Base-by-base conservation (phyloP, 768 basidiomycete genomes). In the Wakefieldia striispora region DNA sequence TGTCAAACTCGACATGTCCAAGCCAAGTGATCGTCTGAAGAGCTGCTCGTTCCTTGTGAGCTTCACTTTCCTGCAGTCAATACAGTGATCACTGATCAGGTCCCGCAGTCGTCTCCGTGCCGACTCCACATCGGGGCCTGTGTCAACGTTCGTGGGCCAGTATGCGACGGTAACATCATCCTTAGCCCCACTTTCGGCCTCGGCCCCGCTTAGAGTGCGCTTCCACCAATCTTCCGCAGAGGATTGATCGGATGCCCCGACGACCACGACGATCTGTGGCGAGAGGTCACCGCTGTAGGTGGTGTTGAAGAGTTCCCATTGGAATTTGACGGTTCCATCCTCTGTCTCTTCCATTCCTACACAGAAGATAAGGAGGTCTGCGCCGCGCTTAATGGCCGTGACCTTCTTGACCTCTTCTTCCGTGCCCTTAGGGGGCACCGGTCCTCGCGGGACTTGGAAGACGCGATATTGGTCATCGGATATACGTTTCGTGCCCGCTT, bases 341-440 rank as follows among this genome's bases (percentile, higher is more conserved):
- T 27, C 40, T 2, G 31, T 16, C 21, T 41, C 52, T 26, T 54
- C 50, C 47, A 47, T 50, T 13, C 43, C 34, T 19, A 49, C 53
- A 8, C 63, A 65, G 40, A 65, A 65, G 44, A 65, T 40, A 23
- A 66, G 62, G 21, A 65, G 64, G 13, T 59, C 59, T 12, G 57
- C 64, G 19, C 43, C 62, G 2, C 63, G 62, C 47, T 51, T 61
- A 37, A 64, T 44, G 27, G 50, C 21, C 11, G 45, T 17, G n/a
- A 2, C 40, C 31, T 40, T 52, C 38, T 40, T 56, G 29, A 34
- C 27, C 19, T 47, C 53, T 38, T 54, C 56, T 17, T 53, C 46
- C 14, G 21, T 7, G 6, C 17, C 16, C n/a, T 51, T 52, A 0
- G 39, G 16, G 35, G 51, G 21, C 20, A n/a, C 4, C 6, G 26